A percentile compares a stretch with the other conserved stretches of the same genome.
Evolutionary conservation across 768 basidiomycete genomes (phyloP).

Genomic region (Hypsizygus marmoreus): DNA sequence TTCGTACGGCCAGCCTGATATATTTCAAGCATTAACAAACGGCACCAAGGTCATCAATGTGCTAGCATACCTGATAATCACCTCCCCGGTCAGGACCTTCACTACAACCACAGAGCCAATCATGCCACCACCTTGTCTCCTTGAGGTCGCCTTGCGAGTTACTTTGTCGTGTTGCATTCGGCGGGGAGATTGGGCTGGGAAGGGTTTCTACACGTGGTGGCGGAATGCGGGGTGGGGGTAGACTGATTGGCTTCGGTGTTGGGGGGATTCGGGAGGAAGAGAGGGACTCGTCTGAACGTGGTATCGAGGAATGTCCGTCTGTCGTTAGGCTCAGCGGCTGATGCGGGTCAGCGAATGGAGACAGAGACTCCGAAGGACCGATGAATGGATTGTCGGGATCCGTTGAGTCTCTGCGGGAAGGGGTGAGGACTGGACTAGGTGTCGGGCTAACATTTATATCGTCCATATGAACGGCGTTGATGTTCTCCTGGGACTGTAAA

Average conservation of each 20-base stretch:
- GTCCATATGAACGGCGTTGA: constrained; percentile 57
- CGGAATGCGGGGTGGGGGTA: constrained; percentile 63
- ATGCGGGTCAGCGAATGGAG: constrained; percentile 51
- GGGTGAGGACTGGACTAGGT: constrained; percentile 19
- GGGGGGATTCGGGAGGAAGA: constrained; percentile 16
- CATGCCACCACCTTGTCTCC: constrained; percentile 76
- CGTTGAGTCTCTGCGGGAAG: constrained; percentile 24
- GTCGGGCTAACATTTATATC: constrained; percentile 47
- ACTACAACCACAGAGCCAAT: constrained; percentile 81
- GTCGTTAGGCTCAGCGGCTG: constrained; percentile 25
- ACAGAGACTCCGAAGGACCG: constrained; percentile 45
- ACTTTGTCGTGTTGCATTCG: constrained; percentile 19
- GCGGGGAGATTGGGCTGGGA: constrained; percentile 36
- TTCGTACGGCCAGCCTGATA: constrained; percentile 77
- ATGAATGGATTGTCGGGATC: constrained; percentile 47
- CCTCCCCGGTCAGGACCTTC: constrained; percentile 76
- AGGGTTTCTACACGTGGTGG: constrained; percentile 45
- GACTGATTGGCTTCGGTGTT: constrained; percentile 51
- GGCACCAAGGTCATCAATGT: not conserved
- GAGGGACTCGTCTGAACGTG: not conserved
- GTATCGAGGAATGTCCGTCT: constrained; percentile 14
- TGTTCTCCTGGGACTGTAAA: constrained; percentile 51
- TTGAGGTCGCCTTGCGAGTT: constrained; percentile 32
- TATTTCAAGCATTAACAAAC: constrained; percentile 2
- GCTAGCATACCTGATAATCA: constrained; percentile 60